Conservation (phyloP, 805 yeast genomes). For the Zygosaccharomyces kombuchaensis region DNA sequence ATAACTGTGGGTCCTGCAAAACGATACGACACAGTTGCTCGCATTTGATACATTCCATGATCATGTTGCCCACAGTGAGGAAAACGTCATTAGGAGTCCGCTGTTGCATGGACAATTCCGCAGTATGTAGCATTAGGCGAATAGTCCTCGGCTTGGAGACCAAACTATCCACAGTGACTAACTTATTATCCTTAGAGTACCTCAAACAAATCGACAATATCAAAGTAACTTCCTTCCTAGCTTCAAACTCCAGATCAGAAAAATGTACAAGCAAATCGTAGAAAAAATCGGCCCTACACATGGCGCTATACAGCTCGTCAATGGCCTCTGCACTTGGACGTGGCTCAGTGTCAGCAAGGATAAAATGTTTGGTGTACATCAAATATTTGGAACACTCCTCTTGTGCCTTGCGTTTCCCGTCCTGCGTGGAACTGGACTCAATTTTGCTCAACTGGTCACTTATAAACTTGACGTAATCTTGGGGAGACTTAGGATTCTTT, state of each 20-base stretch:
- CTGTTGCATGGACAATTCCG: slow-evolving; percentile 49
- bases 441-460: slow-evolving; percentile 68
- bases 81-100: slow-evolving; percentile 50
- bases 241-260: slow-evolving; percentile 76
- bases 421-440: slow-evolving; percentile 38
- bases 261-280: slow-evolving; percentile 56
- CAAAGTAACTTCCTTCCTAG: slow-evolving; percentile 74
- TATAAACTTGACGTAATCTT: slow-evolving; percentile 71
- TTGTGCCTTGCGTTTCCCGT: slow-evolving; percentile 45
- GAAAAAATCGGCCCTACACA: slow-evolving; percentile 67
- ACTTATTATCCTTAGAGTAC: slow-evolving; percentile 68
- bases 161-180: slow-evolving; percentile 85
- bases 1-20: slow-evolving; percentile 56
- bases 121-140: slow-evolving; percentile 58
- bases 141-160: slow-evolving; percentile 63
- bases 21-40: slow-evolving; percentile 63
- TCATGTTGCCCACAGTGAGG: slow-evolving; percentile 67
- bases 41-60: slow-evolving; percentile 79
- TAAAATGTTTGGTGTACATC: slow-evolving; percentile 56
- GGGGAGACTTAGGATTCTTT: slow-evolving; percentile 84
- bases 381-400: slow-evolving; percentile 71
- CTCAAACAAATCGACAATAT: slow-evolving; percentile 73
- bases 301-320: slow-evolving; percentile 72
- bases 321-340: slow-evolving; percentile 65
- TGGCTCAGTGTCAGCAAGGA: slow-evolving; percentile 57